Conservation (phyloP, 2,329 filamentous ascomycete species). For the Arthrobotrys megalospora region DNA sequence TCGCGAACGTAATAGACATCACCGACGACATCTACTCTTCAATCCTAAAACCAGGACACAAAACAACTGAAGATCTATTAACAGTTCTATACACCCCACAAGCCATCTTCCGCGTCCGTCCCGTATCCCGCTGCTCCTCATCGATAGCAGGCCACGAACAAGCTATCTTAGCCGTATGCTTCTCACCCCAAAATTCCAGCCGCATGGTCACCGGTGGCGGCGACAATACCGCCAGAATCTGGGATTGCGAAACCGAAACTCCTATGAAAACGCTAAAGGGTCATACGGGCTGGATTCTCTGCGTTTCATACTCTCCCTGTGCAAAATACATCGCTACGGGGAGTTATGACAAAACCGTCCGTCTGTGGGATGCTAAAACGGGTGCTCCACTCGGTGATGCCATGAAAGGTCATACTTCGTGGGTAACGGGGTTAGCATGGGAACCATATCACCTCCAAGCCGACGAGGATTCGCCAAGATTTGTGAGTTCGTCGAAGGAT, state of each 20-base stretch:
- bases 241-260: constrained; percentile 67
- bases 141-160: constrained; percentile 57
- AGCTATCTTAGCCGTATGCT: constrained; percentile 55
- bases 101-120: constrained; percentile 92
- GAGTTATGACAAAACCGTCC: constrained; percentile 50
- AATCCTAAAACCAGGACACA: constrained; percentile 68
- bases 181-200: constrained; percentile 48
- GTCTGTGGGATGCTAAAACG: constrained; percentile 58
- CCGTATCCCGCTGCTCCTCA: constrained; percentile 89
- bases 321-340: constrained; percentile 48
- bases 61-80: constrained; percentile 75
- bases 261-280: constrained; percentile 77
- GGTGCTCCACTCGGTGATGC: constrained; percentile 50
- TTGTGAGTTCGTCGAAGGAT: constrained; percentile 61
- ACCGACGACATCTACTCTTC: constrained; percentile 64
- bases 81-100: constrained; percentile 81
- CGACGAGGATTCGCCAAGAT: constrained; percentile 40
- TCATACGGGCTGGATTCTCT: constrained; percentile 67
- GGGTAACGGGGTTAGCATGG: constrained; percentile 54
- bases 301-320: constrained; percentile 48
- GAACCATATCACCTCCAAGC: constrained; percentile 47
- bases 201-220: constrained; percentile 76
- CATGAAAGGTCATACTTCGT: constrained; percentile 56
- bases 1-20: constrained; percentile 64
- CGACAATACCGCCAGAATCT: constrained; percentile 66